phyloP scores from a whole-genome alignment of 2,329 filamentous ascomycete genomes.

The Arthroderma sp. region DNA sequence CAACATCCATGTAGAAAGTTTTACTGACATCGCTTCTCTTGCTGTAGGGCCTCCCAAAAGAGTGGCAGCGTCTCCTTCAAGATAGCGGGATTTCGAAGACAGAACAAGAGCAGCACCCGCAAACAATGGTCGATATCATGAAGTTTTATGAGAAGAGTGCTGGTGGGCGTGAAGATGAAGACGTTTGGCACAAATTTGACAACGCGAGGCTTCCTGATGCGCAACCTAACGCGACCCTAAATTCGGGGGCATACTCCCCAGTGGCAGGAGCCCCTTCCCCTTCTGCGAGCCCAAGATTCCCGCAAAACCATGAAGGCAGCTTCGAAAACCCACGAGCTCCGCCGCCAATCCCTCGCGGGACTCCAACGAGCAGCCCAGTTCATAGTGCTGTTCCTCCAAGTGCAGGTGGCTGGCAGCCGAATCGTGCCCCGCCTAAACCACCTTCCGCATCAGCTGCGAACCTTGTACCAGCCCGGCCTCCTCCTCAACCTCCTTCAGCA shows the following conservation, averaged over 20 bases:
- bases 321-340: slow-evolving; percentile 94
- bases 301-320: slow-evolving; percentile 77
- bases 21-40: background rate
- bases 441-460: slow-evolving; percentile 38
- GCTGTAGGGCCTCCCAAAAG: slow-evolving; percentile 73
- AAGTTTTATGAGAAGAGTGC: slow-evolving; percentile 95
- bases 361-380: slow-evolving; percentile 24
- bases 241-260: slow-evolving; percentile 36
- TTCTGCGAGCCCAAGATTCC: slow-evolving; percentile 73
- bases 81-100: slow-evolving; percentile 94
- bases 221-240: slow-evolving; percentile 32
- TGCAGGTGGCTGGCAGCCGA: slow-evolving; percentile 54
- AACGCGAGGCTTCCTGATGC: slow-evolving; percentile 51
- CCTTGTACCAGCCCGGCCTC: slow-evolving; percentile 28
- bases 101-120: slow-evolving; percentile 88
- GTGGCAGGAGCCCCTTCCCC: slow-evolving; percentile 58
- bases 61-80: slow-evolving; percentile 93
- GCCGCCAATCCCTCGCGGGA: slow-evolving; percentile 61
- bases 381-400: slow-evolving; percentile 37
- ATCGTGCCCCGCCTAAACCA: slow-evolving; percentile 76
- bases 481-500: slow-evolving; percentile 30
- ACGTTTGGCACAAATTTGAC: slow-evolving; percentile 92
- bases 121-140: slow-evolving; percentile 90
- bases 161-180: slow-evolving; percentile 66
- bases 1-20: background rate